A percentile compares a stretch with the other conserved stretches of the same genome.
Conservation (phyloP, 169 alveolate genomes). For the Plasmodium adleri region DNA sequence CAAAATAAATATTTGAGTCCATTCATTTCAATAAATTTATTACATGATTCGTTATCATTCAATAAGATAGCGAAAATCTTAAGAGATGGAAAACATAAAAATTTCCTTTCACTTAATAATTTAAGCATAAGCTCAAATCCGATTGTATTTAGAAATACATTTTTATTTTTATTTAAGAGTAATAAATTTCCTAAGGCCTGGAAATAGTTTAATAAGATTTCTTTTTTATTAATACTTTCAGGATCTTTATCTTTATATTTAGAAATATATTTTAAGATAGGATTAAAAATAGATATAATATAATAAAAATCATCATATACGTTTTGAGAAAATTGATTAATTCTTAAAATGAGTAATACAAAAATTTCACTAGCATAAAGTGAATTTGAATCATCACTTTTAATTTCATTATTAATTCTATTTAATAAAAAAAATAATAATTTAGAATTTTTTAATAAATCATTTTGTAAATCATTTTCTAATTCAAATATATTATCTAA, state of each 20-base stretch:
- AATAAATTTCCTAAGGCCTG: constrained; percentile 72
- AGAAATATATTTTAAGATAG: constrained; percentile 57
- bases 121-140: constrained; percentile 74
- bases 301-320: constrained; percentile 70
- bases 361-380: constrained; percentile 73
- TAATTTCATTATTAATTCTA: constrained; percentile 56
- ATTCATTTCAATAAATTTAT: constrained; percentile 53
- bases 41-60: constrained; percentile 48
- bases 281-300: constrained; percentile 64
- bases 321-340: constrained; percentile 70
- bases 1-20: constrained; percentile 67
- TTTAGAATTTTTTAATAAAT: constrained; percentile 62
- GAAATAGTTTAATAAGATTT: constrained; percentile 59
- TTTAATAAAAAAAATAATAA: constrained; percentile 72
- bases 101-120: constrained; percentile 72
- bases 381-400: constrained; percentile 52
- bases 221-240: constrained; percentile 56
- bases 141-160: constrained; percentile 38
- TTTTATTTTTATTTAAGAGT: constrained; percentile 48
- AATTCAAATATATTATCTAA: constrained; percentile 72
- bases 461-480: constrained; percentile 69
- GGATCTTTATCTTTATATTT: constrained; percentile 69
- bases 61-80: constrained; percentile 65
- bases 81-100: constrained; percentile 66
- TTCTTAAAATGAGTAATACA: constrained; percentile 63